phyloP scores from a whole-genome alignment of 108 stramenopile genomes.

The Nitzschia palea region DNA sequence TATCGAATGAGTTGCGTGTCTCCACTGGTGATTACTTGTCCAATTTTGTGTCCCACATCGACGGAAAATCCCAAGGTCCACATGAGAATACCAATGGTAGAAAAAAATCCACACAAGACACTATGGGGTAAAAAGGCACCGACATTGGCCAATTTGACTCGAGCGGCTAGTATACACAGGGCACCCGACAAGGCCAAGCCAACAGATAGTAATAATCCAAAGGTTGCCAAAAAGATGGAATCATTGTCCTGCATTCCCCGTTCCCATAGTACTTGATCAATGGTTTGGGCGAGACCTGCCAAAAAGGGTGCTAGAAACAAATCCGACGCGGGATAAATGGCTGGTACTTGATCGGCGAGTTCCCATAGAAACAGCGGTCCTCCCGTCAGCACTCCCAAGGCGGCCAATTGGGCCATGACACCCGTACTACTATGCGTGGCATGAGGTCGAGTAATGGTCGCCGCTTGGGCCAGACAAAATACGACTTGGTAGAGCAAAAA shows the following conservation, averaged over 20 bases:
- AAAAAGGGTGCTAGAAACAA: conserved; percentile 78
- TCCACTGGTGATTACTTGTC: conserved; percentile 38
- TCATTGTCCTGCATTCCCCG: conserved; percentile 44
- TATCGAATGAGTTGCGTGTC: conserved; percentile 23
- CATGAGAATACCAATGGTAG: conserved; percentile 63
- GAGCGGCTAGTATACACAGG: conserved; percentile 44
- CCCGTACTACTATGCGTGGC: conserved; percentile 24
- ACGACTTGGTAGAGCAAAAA: conserved; percentile 58
- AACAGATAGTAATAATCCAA: conserved; percentile 51
- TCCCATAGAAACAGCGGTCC: conserved; percentile 21
- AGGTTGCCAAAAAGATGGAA: conserved; percentile 59
- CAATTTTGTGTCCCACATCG: conserved; percentile 54
- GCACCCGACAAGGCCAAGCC: conserved; percentile 43
- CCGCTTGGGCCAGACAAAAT: conserved; percentile 66
- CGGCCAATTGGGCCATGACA: conserved; percentile 42
- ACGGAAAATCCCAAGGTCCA: conserved; percentile 67
- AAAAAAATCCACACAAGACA: conserved; percentile 77
- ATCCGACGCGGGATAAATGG: conserved; percentile 50
- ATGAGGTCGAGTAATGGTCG: conserved; percentile 63
- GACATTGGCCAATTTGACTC: conserved; percentile 61
- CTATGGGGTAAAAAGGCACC: conserved; percentile 69
- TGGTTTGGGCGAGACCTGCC: conserved; percentile 53
- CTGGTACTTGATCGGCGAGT: conserved; percentile 37
- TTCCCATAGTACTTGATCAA: conserved; percentile 50
- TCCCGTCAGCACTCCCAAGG: conserved; percentile 36